Base-by-base conservation (phyloP, 768 basidiomycete species). In the Boletus subparvulus region DNA sequence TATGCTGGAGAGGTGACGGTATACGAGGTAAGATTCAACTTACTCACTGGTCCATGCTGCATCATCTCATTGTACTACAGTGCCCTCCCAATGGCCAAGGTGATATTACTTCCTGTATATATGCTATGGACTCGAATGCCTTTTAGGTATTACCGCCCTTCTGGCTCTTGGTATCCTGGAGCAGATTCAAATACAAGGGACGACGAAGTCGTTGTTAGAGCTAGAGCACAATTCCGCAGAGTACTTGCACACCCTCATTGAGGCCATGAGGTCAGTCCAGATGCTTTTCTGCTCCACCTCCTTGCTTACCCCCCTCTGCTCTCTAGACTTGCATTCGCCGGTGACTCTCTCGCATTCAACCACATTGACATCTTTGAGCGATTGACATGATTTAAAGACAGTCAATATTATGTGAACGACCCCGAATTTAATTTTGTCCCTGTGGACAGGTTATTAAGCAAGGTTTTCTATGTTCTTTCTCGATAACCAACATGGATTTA, bases 41-140 rank as follows among this genome's bases (percentile, higher is more conserved):
- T 19, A 14, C 21, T 43, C 50, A 11, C 46, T 50, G 43, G 32
- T 28, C 12, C 33, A 19, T 44, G 26, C 14, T 32, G 8, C 44
- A 57, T 30, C 17, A 21, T 49, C 21, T 33, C 6, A 45, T 50
- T 58, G 19, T 51, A 40, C 16, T 44, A 7, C 43, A 93, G 92
- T 96, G 94, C 65, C 96, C 95, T 9, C 96, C 96, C 0, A 98
- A 97, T 69, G 94, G 96, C 10, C 95, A 98, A 82, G 96, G 95
- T 66, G 13, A 57, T 50, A 43, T 43, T 21, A 13, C 28, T 44
- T 52, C 42, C n/a, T n/a, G 41, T 50, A 12, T 10, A 57, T 13
- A 17, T 21, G 44, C 24, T 19, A 39, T 47, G 44, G 45, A 51
- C 36, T 46, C 36, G 17, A 56, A 56, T 13, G 12, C 16, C 40